Base-by-base conservation (phyloP, 352 stramenopile genomes). In the Nothophytophthora sp. region DNA sequence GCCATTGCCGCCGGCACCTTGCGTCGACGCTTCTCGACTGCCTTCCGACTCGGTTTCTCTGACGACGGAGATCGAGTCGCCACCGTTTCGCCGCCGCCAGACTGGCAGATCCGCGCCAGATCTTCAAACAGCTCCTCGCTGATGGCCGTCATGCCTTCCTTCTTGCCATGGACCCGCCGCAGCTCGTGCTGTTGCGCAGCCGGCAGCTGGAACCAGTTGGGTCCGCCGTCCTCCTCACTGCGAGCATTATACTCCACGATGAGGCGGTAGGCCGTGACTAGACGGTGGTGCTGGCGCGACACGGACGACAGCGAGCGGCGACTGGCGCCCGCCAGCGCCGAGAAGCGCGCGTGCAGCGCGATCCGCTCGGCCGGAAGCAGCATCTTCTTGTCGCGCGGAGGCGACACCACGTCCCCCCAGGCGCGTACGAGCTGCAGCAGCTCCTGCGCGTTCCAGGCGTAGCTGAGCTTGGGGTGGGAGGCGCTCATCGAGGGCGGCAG, bases 151-250 rank as follows among this genome's bases (percentile, higher is more conserved):
- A 74, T 54, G 5, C 56, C 67, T 39, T 64, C 52, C 50, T 65
- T 70, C 33, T 70, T 62, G 10, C 32, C 60, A 27, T 47, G 35
- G 5, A 39, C 29, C 13, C 60, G 50, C 15, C 64, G 64, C 18
- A 73, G 50, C 27, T 69, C 57, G 25, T 63, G 52, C 30, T 67
- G 63, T 23, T 74, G 55, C 7, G 51, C 41, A 0, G 44, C 18
- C 12, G 67, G 57, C 25, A 77, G 32, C 2, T 72, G 51, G 38
- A 74, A 77, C 67, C 67, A 77, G 32, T 42, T 30, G 16, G 50
- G 50, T 5, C 29, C 52, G 11, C 48, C 55, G 6, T 33, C 16
- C 5, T 13, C 22, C 34, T 47, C 39, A 38, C 46, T 73, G 16
- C 50, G 54, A 19, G 39, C 51, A 40, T 73, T 64, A 4, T 56